Evolutionary conservation across 345 rosid genomes (phyloP), one percentile per base, ranked within the genome.

Genomic region (Carallia pectinifolia): DNA sequence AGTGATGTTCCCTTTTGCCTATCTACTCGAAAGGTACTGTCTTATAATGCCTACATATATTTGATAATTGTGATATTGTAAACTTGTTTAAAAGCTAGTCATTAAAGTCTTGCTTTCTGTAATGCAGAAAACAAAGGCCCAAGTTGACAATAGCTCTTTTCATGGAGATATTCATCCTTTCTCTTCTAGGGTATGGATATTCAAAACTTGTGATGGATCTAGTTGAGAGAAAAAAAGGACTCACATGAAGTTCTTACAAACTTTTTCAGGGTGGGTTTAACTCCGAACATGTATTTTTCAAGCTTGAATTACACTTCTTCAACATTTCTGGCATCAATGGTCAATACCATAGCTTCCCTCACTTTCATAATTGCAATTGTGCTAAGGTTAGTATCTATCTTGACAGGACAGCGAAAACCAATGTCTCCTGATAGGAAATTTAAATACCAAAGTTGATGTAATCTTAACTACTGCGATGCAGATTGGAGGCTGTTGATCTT

Each of bases 41-140:
- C 50, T 44, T 44, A 13, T 12, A 44, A 44, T 44, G 16, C 17
- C 50, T 44, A 44, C 0, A 44, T 23, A 23, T 23, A 23, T 23
- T 44, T 44, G 4, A 44, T 44, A 44, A 44, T 44, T 44, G 50
- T 15, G 50, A 44, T 44, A 44, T 13, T 44, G 4, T 44, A 12
- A 44, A 44, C 4, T 44, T 44, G 16, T 55, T 23, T 29, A 55
- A 9, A n/a, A 54, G 30, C 59, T 44, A 23, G 31, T 34, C 6
- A 13, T 18, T 16, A 1, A 1, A 39, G 44, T 10, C 56, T 71
- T 38, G 50, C 15, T 69, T 65, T 44, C 29, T 52, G 58, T 48
- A 34, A 53, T 77, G 84, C 85, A 89, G 96, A 66, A 82, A 87
- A 74, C 66, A 63, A 39, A 80, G 90, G 80, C 96, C 96, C 39